These are phyloP conservation scores for Colletotrichum lupini DNA, from an alignment of 2,329 filamentous ascomycete genomes.

Conservation along the genomic window DNA sequence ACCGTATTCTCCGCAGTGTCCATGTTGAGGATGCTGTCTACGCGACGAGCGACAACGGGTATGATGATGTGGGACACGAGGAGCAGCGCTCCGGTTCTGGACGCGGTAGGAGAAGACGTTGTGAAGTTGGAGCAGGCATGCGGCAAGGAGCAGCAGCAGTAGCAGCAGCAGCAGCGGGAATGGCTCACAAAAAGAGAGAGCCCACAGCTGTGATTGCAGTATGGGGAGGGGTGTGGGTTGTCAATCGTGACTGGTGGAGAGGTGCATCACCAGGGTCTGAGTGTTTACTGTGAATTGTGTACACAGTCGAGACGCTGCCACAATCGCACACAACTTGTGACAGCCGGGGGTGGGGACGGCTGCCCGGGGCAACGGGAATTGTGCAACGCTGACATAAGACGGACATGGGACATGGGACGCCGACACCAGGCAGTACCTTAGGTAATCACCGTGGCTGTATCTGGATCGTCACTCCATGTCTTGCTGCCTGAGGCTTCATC, in stretches of 20 bases:
- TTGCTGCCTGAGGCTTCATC: not conserved
- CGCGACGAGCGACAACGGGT: conserved; percentile 30
- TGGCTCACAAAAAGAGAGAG: conserved; percentile 5
- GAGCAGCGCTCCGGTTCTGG: conserved; percentile 49
- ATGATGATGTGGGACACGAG: conserved; percentile 44
- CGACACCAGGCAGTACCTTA: not conserved
- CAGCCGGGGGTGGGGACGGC: not conserved
- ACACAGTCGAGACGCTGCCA: not conserved
- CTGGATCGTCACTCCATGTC: not conserved
- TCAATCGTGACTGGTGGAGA: conserved; percentile 31
- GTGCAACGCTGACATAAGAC: not conserved
- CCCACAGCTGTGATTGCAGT: conserved; percentile 27
- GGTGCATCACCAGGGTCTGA: conserved; percentile 4
- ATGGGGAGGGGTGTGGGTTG: conserved; percentile 35
- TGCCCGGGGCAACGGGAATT: conserved; percentile 23
- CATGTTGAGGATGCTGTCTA: conserved; percentile 47
- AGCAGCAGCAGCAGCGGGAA: not conserved
- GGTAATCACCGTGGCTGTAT: not conserved
- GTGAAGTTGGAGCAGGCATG: conserved; percentile 37
- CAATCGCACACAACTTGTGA: not conserved
- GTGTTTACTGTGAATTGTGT: conserved; percentile 29
- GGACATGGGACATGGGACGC: not conserved
- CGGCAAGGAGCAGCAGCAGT: not conserved
- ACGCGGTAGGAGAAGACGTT: conserved; percentile 42
- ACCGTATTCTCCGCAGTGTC: conserved; percentile 49